Evolutionary conservation across 495 filamentous ascomycete species (phyloP).

Genomic region (Terfezia claveryi): DNA sequence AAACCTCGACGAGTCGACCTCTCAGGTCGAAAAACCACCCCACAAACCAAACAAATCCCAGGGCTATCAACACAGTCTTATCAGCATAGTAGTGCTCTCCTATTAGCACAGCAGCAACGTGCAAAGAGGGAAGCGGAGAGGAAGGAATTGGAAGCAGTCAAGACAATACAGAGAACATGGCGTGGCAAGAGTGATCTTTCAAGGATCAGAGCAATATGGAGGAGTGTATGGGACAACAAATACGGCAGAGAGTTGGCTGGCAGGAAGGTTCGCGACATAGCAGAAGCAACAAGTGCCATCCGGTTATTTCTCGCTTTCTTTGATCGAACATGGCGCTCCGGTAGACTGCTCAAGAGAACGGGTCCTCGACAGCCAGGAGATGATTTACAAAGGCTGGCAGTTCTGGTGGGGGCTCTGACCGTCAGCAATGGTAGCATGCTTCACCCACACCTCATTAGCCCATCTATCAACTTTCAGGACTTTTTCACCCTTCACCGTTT

Average conservation of each 20-base stretch:
- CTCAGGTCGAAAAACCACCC: constrained; percentile 58
- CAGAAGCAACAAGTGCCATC: constrained; percentile 13
- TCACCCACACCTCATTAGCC: background rate
- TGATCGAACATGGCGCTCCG: background rate
- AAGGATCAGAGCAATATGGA: constrained; percentile 32
- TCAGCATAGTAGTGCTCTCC: constrained; percentile 36
- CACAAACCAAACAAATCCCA: constrained; percentile 34
- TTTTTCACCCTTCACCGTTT: background rate
- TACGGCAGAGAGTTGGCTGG: constrained; percentile 3
- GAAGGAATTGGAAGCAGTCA: constrained; percentile 50
- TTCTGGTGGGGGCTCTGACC: background rate
- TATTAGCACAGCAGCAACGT: constrained; percentile 68
- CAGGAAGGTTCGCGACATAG: background rate
- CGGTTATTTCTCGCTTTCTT: constrained; percentile 19
- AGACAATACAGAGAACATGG: constrained; percentile 61
- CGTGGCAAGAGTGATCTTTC: constrained; percentile 49
- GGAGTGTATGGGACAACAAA: constrained; percentile 43
- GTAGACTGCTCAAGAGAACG: background rate
- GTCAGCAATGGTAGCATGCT: background rate
- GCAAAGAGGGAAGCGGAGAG: constrained; percentile 59
- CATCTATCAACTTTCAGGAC: background rate
- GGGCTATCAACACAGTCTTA: constrained; percentile 35
- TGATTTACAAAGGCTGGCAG: background rate
- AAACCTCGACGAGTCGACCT: constrained; percentile 82
- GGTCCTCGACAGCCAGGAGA: background rate